phyloP scores from a whole-genome alignment of 2,329 filamentous ascomycete genomes.

The Verticillium nonalfalfae region DNA sequence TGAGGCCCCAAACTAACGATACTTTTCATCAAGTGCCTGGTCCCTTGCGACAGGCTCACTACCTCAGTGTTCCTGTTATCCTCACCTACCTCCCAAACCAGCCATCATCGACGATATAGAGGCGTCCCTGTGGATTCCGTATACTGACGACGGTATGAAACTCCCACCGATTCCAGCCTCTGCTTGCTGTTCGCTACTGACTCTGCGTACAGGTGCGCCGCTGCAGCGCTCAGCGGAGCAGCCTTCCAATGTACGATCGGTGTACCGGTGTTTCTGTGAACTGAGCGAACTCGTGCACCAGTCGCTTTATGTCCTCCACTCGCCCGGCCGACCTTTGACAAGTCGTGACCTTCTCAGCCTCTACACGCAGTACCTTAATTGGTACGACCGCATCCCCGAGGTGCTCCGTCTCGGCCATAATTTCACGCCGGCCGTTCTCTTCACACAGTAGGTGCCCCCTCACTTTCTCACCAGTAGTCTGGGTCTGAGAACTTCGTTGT shows the following conservation, averaged over 20 bases:
- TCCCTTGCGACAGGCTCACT: constrained; percentile 57
- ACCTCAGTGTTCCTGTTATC: constrained; percentile 52
- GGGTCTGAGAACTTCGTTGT: too few species aligned
- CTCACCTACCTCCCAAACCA: constrained; percentile 52
- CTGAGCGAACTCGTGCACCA: constrained; percentile 69
- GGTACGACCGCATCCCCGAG: constrained; percentile 63
- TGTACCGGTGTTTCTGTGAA: constrained; percentile 64
- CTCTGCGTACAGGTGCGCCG: constrained; percentile 36
- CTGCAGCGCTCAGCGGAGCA: constrained; percentile 51
- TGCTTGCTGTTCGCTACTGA: not conserved
- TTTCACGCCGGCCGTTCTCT: constrained; percentile 66
- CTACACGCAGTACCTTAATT: constrained; percentile 64
- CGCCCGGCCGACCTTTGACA: constrained; percentile 59
- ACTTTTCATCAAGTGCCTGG: constrained; percentile 43
- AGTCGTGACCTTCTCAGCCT: constrained; percentile 56
- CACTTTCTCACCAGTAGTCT: too few species aligned
- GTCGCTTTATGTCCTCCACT: constrained; percentile 65
- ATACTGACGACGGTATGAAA: constrained; percentile 48
- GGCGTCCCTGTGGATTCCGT: constrained; percentile 52
- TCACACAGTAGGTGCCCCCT: constrained; percentile 57
- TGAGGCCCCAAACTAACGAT: not conserved
- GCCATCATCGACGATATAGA: constrained; percentile 55
- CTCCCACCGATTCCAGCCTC: not conserved
- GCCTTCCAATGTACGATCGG: constrained; percentile 61
- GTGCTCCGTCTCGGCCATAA: constrained; percentile 59